Conservation (phyloP, 371 early-diverging fungal genomes). For the Cokeromyces recurvatus region DNA sequence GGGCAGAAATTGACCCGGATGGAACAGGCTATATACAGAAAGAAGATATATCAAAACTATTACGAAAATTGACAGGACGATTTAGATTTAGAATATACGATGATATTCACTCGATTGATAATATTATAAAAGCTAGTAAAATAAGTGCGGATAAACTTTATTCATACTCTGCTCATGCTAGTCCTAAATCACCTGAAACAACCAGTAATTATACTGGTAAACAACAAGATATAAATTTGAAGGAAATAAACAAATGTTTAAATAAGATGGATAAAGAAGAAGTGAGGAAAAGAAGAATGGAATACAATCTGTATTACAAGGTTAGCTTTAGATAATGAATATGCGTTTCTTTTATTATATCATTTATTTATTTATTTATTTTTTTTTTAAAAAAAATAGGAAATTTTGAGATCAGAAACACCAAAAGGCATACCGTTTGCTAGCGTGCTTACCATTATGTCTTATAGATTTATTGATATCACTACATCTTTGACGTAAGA, state of each 20-base stretch:
- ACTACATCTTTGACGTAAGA: slow-evolving; percentile 50
- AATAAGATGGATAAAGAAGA: slow-evolving; percentile 18
- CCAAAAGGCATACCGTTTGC: slow-evolving; percentile 52
- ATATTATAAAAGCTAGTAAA: not conserved
- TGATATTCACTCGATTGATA: slow-evolving; percentile 17
- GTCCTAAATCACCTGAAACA: slow-evolving; percentile 1
- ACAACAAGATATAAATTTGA: slow-evolving; percentile 10
- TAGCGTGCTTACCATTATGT: slow-evolving; percentile 46
- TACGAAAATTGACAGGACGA: slow-evolving; percentile 41
- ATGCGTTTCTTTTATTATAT: no score
- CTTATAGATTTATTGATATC: slow-evolving; percentile 48
- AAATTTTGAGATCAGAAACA: slow-evolving; percentile 35
- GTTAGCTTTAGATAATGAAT: no score
- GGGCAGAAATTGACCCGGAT: slow-evolving; percentile 53
- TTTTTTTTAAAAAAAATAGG: slow-evolving; percentile 15
- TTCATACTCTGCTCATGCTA: not conserved
- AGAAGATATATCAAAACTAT: slow-evolving; percentile 40
- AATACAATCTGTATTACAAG: slow-evolving; percentile 47
- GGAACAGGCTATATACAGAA: slow-evolving; percentile 53
- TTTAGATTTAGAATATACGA: slow-evolving; percentile 46
- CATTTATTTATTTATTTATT: not conserved
- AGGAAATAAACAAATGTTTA: slow-evolving; percentile 22
- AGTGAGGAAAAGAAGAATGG: slow-evolving; percentile 31
- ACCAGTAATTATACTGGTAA: not conserved
- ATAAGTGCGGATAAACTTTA: slow-evolving; percentile 5